phyloP scores from a whole-genome alignment of 345 rosid species.

The Durio zibethinus region DNA sequence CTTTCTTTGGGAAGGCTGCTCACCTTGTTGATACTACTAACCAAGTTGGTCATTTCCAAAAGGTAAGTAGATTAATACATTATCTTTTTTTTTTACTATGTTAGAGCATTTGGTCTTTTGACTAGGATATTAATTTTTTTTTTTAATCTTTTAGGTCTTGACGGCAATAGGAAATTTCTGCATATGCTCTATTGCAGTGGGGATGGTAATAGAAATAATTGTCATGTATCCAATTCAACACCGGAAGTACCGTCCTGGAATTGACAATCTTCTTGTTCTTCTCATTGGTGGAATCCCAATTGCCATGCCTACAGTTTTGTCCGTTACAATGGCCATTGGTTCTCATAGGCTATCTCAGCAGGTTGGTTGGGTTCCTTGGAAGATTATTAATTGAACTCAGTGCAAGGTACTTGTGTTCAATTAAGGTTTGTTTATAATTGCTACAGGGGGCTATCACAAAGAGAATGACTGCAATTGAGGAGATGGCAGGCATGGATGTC shows the following conservation, averaged over 20 bases:
- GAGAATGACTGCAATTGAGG: constrained; percentile 99
- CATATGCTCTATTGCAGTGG: constrained; percentile 93
- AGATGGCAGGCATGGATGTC: constrained; percentile 99
- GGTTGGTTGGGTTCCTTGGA: constrained; percentile 40
- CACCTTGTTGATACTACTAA: constrained; percentile 96
- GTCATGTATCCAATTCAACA: constrained; percentile 98
- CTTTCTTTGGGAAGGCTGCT: constrained; percentile 97
- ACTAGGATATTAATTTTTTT: constrained; percentile 10
- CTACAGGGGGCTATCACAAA: constrained; percentile 95
- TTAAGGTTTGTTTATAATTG: constrained; percentile 11
- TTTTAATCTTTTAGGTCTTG: constrained; percentile 58
- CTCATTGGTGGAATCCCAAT: constrained; percentile 98
- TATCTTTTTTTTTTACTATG: background rate
- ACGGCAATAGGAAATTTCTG: constrained; percentile 98
- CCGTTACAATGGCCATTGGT: constrained; percentile 99
- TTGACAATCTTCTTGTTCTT: constrained; percentile 96
- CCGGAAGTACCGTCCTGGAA: constrained; percentile 89
- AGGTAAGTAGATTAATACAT: constrained; percentile 45
- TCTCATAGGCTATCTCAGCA: constrained; percentile 93
- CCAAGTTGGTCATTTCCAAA: constrained; percentile 98
- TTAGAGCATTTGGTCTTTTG: background rate
- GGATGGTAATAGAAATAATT: constrained; percentile 86
- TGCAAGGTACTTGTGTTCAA: constrained; percentile 17
- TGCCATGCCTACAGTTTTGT: constrained; percentile 98
- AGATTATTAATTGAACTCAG: constrained; percentile 6